A percentile compares a stretch with the other conserved stretches of the same genome.
Conservation (phyloP, 1,139 yeast genomes). For the Sugiyamaella castrensis region DNA sequence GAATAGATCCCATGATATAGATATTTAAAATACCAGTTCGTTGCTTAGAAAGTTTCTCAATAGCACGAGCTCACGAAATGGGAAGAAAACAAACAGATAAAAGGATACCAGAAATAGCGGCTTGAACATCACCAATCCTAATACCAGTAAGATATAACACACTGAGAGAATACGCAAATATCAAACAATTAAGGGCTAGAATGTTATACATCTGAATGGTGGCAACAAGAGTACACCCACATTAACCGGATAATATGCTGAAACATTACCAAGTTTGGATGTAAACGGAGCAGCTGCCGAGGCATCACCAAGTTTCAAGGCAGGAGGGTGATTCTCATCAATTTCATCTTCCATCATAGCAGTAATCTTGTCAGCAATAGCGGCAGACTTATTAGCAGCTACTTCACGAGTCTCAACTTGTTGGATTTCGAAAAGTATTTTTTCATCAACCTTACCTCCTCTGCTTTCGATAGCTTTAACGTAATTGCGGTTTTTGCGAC, state of each 20-base stretch:
- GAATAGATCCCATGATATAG: conserved; percentile 95
- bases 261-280: conserved; percentile 86
- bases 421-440: conserved; percentile 61
- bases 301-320: conserved; percentile 94
- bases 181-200: conserved; percentile 91
- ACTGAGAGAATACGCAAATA: conserved; percentile 92
- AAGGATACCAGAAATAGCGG: conserved; percentile 87
- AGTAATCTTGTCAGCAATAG: conserved; percentile 72
- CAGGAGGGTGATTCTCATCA: conserved; percentile 83
- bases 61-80: conserved; percentile 89
- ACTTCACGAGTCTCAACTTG: conserved; percentile 36
- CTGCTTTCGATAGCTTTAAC: conserved; percentile 79
- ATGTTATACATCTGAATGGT: conserved; percentile 99
- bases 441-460: conserved; percentile 55
- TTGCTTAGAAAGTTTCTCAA: conserved; percentile 83
- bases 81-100: conserved; percentile 93
- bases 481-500: conserved; percentile 85
- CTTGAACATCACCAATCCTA: conserved; percentile 96
- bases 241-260: conserved; percentile 93
- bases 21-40: conserved; percentile 95
- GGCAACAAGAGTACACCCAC: conserved; percentile 96
- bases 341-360: conserved; percentile 67
- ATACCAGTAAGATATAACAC: conserved; percentile 96
- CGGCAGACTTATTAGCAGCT: conserved; percentile 45
- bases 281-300: conserved; percentile 99